A percentile compares a stretch with the other conserved stretches of the same genome.
phyloP scores from a whole-genome alignment of 1,284 basidiomycete species.

The Vanrija sp. region DNA sequence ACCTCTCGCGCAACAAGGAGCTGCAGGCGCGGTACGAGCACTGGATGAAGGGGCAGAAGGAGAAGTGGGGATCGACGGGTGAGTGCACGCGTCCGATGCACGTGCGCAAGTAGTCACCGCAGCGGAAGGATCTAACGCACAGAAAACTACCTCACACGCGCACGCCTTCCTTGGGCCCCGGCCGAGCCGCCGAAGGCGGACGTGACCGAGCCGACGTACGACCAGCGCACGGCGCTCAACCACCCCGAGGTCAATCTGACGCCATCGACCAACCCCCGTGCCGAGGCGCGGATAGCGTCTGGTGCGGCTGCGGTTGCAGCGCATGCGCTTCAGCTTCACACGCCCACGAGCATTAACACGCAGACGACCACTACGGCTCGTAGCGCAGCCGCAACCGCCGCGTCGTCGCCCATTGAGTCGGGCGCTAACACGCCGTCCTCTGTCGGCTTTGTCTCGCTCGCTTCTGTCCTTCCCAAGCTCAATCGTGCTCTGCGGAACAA shows the following conservation, averaged over 20 bases:
- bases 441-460: constrained; percentile 15
- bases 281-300: background rate
- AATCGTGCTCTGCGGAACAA: constrained; percentile 5
- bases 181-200: background rate
- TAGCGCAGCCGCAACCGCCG: constrained; percentile 4
- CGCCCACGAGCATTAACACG: too few relatives aligned
- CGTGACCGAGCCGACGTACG: constrained; percentile 17
- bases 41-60: constrained; percentile 38
- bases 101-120: background rate
- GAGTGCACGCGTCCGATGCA: constrained; percentile 7
- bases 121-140: background rate
- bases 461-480: constrained; percentile 9
- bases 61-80: constrained; percentile 41
- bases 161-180: constrained; percentile 35
- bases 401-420: background rate
- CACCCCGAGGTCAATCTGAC: constrained; percentile 19
- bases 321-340: constrained; percentile 1
- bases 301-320: constrained; percentile 3
- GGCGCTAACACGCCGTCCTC: constrained; percentile 13
- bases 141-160: constrained; percentile 43
- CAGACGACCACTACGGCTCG: background rate
- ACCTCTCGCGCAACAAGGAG: constrained; percentile 39
- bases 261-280: constrained; percentile 12
- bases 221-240: constrained; percentile 16
- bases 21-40: constrained; percentile 41